phyloP scores from a whole-genome alignment of 805 yeast genomes.

The Candida lessepsii region DNA sequence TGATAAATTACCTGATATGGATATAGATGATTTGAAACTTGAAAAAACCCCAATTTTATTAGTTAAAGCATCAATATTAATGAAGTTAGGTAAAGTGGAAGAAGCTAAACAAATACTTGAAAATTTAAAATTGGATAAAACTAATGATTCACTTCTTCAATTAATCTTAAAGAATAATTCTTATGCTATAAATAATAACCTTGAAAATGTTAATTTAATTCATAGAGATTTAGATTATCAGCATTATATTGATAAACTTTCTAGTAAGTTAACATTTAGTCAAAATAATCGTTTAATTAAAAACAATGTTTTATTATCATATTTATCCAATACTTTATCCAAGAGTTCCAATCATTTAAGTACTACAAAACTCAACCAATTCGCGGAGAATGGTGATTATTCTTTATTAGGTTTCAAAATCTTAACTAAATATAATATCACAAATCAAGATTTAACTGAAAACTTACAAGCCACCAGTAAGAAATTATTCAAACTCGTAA shows the following conservation, averaged over 20 bases:
- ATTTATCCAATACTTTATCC: slow-evolving; percentile 37
- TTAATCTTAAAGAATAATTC: slow-evolving; percentile 47
- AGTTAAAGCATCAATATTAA: slow-evolving; percentile 58
- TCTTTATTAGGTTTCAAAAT: slow-evolving; percentile 29
- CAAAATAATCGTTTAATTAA: slow-evolving; percentile 43
- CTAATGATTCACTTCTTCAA: slow-evolving; percentile 39
- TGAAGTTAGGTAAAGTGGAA: slow-evolving; percentile 29
- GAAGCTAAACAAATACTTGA: slow-evolving; percentile 33
- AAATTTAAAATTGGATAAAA: slow-evolving; percentile 24
- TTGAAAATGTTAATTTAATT: slow-evolving; percentile 26
- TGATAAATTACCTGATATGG: slow-evolving; percentile 38
- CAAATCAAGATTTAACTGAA: slow-evolving; percentile 24
- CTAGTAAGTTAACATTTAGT: slow-evolving; percentile 26
- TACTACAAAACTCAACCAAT: slow-evolving; percentile 15
- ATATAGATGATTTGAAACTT: slow-evolving; percentile 46
- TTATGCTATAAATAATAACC: slow-evolving; percentile 23
- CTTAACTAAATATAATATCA: slow-evolving; percentile 28
- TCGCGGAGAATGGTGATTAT: slow-evolving; percentile 28
- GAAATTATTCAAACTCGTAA: slow-evolving; percentile 21
- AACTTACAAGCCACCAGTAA: slow-evolving; percentile 18
- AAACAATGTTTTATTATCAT: slow-evolving; percentile 46
- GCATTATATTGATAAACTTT: slow-evolving; percentile 34
- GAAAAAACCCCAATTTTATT: slow-evolving; percentile 62
- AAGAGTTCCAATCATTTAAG: slow-evolving; percentile 23
- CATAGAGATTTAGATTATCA: slow-evolving; percentile 36